phyloP scores from a whole-genome alignment of 345 rosid genomes.

The Euphorbia pulcherrima region DNA sequence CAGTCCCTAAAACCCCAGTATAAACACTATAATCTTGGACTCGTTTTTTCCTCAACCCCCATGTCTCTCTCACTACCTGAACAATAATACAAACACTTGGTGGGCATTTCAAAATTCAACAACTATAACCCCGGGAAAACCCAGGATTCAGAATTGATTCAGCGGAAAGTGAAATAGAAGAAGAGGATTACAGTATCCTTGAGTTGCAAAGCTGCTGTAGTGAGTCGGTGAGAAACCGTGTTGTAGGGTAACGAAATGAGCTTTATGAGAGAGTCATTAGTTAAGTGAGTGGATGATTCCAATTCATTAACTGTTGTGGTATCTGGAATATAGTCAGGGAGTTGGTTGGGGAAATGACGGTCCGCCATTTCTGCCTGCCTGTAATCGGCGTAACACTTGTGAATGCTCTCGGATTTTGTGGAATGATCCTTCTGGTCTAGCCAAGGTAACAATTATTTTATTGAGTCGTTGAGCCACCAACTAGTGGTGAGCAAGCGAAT shows the following conservation, averaged over 20 bases:
- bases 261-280: slow-evolving; percentile 11
- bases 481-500: no score
- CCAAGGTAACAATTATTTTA: no score
- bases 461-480: no score
- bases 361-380: slow-evolving; percentile 18
- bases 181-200: slow-evolving; percentile 35
- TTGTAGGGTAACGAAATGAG: slow-evolving; percentile 42
- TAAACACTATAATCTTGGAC: slow-evolving; percentile 53
- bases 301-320: not conserved
- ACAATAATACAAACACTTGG: slow-evolving; percentile 3
- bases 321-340: slow-evolving; percentile 14
- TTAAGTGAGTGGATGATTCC: not conserved
- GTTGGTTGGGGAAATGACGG: slow-evolving; percentile 26
- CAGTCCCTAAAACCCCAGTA: slow-evolving; percentile 62
- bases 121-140: not conserved
- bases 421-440: no score
- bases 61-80: slow-evolving; percentile 57
- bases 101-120: not conserved
- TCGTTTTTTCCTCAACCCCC: slow-evolving; percentile 42
- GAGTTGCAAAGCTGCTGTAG: slow-evolving; percentile 37
- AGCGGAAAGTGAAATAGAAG: not conserved
- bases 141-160: not conserved
- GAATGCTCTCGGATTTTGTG: not conserved
- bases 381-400: not conserved
- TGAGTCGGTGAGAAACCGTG: slow-evolving; percentile 34